These are phyloP conservation scores for Citrus inodora DNA, from an alignment of 345 rosid species.

Conservation along the genomic window DNA sequence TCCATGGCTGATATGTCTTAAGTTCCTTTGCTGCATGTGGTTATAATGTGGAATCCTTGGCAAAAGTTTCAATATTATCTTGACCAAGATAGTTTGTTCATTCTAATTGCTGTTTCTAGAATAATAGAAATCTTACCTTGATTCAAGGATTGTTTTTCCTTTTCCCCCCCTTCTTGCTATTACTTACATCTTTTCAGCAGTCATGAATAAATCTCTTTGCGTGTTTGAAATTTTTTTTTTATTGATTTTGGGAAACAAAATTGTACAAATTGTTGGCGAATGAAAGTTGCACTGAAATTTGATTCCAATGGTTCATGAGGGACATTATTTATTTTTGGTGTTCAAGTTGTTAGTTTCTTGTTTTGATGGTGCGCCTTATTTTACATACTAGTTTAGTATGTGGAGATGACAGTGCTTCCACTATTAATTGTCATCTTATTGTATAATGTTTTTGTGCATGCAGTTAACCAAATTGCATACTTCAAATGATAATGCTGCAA, in stretches of 20 bases:
- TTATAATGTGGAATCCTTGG: not conserved
- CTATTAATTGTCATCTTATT: slow-evolving; percentile 17
- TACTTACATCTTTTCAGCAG: not conserved
- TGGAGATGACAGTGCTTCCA: not conserved
- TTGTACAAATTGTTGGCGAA: not conserved
- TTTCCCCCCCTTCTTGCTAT: too few species aligned
- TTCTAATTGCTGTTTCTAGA: not conserved
- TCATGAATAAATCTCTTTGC: not conserved
- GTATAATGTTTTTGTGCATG: slow-evolving; percentile 19
- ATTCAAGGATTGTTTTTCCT: not conserved
- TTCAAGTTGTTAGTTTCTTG: not conserved
- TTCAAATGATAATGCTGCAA: slow-evolving; percentile 36
- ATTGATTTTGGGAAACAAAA: not conserved
- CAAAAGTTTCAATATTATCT: not conserved
- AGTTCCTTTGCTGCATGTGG: not conserved
- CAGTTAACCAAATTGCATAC: slow-evolving; percentile 50
- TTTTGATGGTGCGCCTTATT: not conserved
- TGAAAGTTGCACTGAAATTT: slow-evolving; percentile 1
- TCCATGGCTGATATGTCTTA: not conserved
- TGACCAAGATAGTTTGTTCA: not conserved
- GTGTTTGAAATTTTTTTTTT: not conserved
- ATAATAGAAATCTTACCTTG: not conserved
- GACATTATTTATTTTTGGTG: not conserved
- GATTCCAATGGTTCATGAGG: not conserved
- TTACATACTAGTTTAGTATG: not conserved